Evolutionary conservation across 208 protist genomes (phyloP).

Genomic region (Crithidia mellificae): DNA sequence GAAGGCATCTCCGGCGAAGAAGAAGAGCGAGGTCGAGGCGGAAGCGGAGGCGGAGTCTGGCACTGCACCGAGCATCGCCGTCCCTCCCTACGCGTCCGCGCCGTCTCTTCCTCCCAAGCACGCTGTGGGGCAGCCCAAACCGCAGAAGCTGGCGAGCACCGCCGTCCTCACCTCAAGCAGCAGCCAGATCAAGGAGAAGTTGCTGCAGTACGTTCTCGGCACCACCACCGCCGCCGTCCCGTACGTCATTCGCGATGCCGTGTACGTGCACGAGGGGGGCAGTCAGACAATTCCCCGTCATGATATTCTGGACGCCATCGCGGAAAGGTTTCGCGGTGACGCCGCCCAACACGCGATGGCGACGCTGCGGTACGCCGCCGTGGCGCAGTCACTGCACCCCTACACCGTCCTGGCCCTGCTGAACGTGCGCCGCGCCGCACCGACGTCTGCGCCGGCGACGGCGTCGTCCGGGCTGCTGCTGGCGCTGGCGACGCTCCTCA

Average conservation of each 20-base stretch:
- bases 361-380: slow-evolving; percentile 51
- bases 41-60: not conserved
- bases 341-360: slow-evolving; percentile 23
- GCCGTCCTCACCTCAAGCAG: not conserved
- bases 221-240: not conserved
- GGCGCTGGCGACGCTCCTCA: slow-evolving; percentile 43
- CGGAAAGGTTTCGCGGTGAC: slow-evolving; percentile 11
- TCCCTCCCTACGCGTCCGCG: no score
- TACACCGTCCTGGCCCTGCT: slow-evolving; percentile 56
- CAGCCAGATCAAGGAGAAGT: slow-evolving; percentile 12
- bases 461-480: slow-evolving; percentile 21
- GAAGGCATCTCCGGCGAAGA: slow-evolving; percentile 2
- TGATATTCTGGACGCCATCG: slow-evolving; percentile 19
- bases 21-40: not conserved
- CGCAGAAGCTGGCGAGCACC: not conserved
- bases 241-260: slow-evolving; percentile 28
- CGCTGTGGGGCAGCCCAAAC: slow-evolving; percentile 2
- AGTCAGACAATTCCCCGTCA: no score
- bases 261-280: slow-evolving; percentile 32
- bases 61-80: no score
- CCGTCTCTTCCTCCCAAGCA: no score
- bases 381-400: slow-evolving; percentile 70
- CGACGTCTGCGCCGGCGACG: not conserved
- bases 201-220: slow-evolving; percentile 21
- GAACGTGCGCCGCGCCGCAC: not conserved